Evolutionary conservation across 2,329 filamentous ascomycete species (phyloP).

Genomic region (Neurospora crassa): DNA sequence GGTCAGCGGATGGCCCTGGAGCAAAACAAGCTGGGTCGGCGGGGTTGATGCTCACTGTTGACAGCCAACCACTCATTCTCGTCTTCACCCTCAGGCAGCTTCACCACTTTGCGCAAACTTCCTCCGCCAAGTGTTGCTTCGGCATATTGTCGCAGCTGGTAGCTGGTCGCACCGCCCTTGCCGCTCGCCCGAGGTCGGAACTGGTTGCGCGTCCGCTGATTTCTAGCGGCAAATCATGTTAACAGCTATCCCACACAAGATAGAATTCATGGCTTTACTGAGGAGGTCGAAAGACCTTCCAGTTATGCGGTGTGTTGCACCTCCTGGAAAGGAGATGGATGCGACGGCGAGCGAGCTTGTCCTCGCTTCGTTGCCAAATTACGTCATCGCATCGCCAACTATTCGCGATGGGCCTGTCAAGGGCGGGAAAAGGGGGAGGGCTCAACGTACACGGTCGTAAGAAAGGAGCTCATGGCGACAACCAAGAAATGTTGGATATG

Average conservation of each 20-base stretch:
- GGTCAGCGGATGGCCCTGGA: slow-evolving; percentile 18
- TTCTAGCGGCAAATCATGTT: slow-evolving; percentile 38
- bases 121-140: slow-evolving; percentile 94
- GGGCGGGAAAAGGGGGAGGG: slow-evolving; percentile 8
- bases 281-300: background rate
- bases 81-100: slow-evolving; percentile 93
- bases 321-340: background rate
- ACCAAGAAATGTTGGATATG: background rate
- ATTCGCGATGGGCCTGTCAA: slow-evolving; percentile 22
- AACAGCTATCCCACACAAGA: background rate
- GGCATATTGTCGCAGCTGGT: slow-evolving; percentile 94
- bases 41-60: slow-evolving; percentile 58
- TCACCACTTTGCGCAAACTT: slow-evolving; percentile 90
- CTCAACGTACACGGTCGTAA: slow-evolving; percentile 70
- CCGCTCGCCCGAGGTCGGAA: slow-evolving; percentile 80
- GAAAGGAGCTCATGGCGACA: slow-evolving; percentile 60
- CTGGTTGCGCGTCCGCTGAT: slow-evolving; percentile 78
- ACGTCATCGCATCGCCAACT: background rate
- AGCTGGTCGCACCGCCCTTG: slow-evolving; percentile 76
- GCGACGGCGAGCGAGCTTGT: slow-evolving; percentile 22
- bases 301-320: slow-evolving; percentile 3
- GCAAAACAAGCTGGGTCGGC: background rate
- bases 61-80: slow-evolving; percentile 97
- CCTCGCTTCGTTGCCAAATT: background rate
- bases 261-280: too few relatives aligned